Conservation (phyloP, 2,329 filamentous ascomycete species). For the Cercospora brassicicola region DNA sequence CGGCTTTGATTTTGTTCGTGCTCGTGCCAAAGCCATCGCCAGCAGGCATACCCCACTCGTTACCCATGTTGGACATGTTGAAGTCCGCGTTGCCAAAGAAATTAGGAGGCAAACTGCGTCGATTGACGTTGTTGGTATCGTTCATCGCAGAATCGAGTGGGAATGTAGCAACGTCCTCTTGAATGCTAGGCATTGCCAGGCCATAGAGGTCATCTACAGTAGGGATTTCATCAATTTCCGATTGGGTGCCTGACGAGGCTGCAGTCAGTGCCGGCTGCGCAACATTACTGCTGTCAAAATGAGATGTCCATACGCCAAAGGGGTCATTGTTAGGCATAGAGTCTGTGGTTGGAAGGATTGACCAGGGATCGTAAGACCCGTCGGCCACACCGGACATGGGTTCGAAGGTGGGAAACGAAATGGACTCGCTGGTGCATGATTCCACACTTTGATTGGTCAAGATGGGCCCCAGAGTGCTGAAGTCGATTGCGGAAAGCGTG, state of each 20-base stretch:
- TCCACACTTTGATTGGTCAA: constrained; percentile 31
- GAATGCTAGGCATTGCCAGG: constrained; percentile 36
- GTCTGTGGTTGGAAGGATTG: constrained; percentile 33
- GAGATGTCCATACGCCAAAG: constrained; percentile 37
- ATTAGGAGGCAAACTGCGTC: constrained; percentile 36
- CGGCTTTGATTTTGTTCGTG: constrained; percentile 21
- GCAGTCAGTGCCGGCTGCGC: constrained; percentile 42
- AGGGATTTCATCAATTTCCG: constrained; percentile 42
- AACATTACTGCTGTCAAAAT: constrained; percentile 27
- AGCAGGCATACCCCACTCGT: constrained; percentile 28
- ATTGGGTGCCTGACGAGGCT: constrained; percentile 43
- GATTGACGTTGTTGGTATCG: constrained; percentile 28
- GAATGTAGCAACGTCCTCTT: constrained; percentile 31
- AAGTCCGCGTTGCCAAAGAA: constrained; percentile 36
- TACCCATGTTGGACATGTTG: constrained; percentile 21
- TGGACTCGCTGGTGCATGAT: constrained; percentile 29
- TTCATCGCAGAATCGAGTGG: constrained; percentile 14
- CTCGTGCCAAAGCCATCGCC: constrained; percentile 12
- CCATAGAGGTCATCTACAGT: constrained; percentile 37
- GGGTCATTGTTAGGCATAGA: constrained; percentile 38
- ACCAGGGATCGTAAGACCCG: constrained; percentile 36
- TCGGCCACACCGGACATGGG: constrained; percentile 34
- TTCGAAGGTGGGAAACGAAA: constrained; percentile 26
- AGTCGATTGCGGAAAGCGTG: constrained; percentile 31
- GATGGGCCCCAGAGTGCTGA: constrained; percentile 28